Conservation (phyloP, 2,329 filamentous ascomycete genomes). For the Cryoendolithus antarcticus region DNA sequence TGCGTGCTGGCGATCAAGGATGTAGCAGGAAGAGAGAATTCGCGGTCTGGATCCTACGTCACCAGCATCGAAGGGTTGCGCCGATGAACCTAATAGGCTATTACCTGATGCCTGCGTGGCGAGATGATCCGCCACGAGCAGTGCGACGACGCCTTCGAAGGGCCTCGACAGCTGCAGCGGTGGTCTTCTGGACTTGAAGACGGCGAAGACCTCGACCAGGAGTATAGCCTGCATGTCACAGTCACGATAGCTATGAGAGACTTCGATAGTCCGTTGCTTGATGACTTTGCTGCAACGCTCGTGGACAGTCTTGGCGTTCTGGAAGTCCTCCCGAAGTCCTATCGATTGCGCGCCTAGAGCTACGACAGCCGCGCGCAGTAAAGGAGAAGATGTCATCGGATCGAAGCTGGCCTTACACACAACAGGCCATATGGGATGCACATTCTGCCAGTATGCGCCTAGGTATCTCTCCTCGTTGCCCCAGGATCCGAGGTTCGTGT, state of each 20-base stretch:
- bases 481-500: neutral
- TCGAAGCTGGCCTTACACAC: constrained; percentile 30
- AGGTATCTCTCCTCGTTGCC: constrained; percentile 27
- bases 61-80: neutral
- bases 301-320: constrained; percentile 27
- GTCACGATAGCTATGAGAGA: constrained; percentile 14
- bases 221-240: constrained; percentile 34
- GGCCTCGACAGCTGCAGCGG: constrained; percentile 24
- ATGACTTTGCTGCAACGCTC: constrained; percentile 30
- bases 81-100: neutral
- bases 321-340: constrained; percentile 21
- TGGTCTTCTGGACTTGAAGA: constrained; percentile 29
- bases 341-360: constrained; percentile 31
- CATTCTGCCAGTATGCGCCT: constrained; percentile 32
- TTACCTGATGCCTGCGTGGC: neutral
- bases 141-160: constrained; percentile 24
- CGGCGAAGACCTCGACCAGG: constrained; percentile 30
- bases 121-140: neutral
- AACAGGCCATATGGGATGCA: constrained; percentile 33
- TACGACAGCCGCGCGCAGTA: constrained; percentile 34
- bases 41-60: constrained; percentile 17
- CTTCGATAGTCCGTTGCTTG: constrained; percentile 13
- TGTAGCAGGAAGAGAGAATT: constrained; percentile 29
- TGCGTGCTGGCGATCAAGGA: constrained; percentile 30
- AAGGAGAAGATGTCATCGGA: constrained; percentile 24